Percentiles rank a stretch among this genome's conserved stretches.
Conservation (phyloP, 306 rosid species). For the Delonix regia region DNA sequence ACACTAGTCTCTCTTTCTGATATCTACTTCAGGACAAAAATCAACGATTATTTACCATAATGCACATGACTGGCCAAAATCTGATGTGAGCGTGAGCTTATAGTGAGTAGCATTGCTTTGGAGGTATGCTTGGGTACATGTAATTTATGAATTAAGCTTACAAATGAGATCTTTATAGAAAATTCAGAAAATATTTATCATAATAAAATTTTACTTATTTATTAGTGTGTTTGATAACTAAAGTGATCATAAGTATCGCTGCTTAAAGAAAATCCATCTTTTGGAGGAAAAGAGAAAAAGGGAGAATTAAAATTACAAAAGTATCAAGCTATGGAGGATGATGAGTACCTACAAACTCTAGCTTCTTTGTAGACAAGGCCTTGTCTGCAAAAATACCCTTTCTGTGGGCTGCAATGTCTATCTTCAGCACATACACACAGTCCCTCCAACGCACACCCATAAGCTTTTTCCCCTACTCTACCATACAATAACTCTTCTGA, state of each 20-base stretch:
- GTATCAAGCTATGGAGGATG: slow-evolving; percentile 34
- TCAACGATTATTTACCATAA: background rate
- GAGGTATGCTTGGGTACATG: too few species aligned
- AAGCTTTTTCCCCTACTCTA: slow-evolving; percentile 40
- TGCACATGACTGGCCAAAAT: background rate
- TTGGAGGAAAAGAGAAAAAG: background rate
- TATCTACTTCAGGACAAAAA: background rate
- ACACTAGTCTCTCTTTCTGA: background rate
- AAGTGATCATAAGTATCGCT: too few species aligned
- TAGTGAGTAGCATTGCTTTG: too few species aligned
- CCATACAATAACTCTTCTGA: slow-evolving; percentile 66
- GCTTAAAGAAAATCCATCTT: too few species aligned
- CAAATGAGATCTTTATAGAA: too few species aligned
- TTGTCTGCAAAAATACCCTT: slow-evolving; percentile 55
- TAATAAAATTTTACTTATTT: too few species aligned
- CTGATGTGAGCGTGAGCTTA: too few species aligned
- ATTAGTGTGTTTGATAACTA: too few species aligned
- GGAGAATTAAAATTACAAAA: background rate
- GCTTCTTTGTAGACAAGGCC: slow-evolving; percentile 69
- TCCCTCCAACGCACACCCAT: slow-evolving; percentile 83
- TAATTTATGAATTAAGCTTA: background rate
- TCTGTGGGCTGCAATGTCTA: slow-evolving; percentile 67
- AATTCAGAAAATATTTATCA: background rate
- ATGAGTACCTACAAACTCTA: slow-evolving; percentile 64
- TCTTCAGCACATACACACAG: slow-evolving; percentile 61